phyloP scores from a whole-genome alignment of 371 early-diverging fungal species.

The Mortierella sp. region DNA sequence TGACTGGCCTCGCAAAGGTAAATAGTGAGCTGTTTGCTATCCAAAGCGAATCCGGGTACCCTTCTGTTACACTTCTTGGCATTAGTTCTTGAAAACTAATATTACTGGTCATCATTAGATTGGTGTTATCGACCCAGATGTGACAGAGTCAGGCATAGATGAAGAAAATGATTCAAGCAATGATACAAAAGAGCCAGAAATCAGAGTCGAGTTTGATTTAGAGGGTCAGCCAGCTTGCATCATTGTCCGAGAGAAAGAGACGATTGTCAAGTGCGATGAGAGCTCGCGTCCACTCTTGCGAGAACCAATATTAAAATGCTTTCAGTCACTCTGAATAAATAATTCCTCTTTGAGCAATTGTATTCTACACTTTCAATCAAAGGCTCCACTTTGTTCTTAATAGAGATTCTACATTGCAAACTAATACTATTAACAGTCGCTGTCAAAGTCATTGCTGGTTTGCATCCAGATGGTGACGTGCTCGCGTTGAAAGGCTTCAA shows the following conservation, averaged over 20 bases:
- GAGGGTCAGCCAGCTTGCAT: constrained; percentile 33
- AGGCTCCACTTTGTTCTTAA: neutral
- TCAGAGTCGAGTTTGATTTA: constrained; percentile 47
- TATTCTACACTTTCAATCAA: too few species aligned
- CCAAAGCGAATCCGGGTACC: neutral
- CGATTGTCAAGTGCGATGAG: constrained; percentile 51
- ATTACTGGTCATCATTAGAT: constrained; percentile 14
- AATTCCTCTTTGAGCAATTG: neutral
- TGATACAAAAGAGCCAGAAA: constrained; percentile 16
- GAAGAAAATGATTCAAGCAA: neutral
- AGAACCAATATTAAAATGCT: constrained; percentile 47
- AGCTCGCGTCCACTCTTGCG: constrained; percentile 34
- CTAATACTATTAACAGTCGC: neutral
- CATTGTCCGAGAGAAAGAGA: constrained; percentile 44
- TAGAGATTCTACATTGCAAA: neutral
- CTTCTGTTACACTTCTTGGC: neutral
- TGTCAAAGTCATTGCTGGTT: constrained; percentile 31
- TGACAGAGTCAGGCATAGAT: constrained; percentile 24
- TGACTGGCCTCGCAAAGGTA: constrained; percentile 40
- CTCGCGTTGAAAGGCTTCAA: constrained; percentile 31
- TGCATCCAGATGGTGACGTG: constrained; percentile 41
- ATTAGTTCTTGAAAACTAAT: neutral
- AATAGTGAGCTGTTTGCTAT: neutral
- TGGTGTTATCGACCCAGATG: constrained; percentile 29
- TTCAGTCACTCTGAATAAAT: constrained; percentile 36